phyloP scores from a whole-genome alignment of 2,329 filamentous ascomycete species.

The Knufia fluminis region DNA sequence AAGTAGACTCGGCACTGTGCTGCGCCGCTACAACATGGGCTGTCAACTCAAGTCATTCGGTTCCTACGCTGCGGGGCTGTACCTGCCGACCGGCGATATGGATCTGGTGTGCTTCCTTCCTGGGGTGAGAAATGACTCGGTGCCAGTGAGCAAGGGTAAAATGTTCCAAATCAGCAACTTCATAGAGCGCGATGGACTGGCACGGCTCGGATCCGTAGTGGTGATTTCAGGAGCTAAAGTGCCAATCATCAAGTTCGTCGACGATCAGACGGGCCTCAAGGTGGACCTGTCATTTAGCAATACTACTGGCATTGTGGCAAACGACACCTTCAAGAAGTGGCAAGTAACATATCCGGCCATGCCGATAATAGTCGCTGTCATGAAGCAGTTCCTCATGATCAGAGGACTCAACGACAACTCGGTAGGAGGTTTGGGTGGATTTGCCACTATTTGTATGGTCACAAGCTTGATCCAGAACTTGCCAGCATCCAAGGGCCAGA shows the following conservation, averaged over 20 bases:
- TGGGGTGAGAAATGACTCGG: constrained; percentile 32
- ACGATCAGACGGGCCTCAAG: constrained; percentile 65
- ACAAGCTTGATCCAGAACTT: constrained; percentile 78
- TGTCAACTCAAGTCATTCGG: constrained; percentile 65
- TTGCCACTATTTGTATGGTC: constrained; percentile 87
- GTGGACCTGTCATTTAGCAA: constrained; percentile 97
- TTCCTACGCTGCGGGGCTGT: constrained; percentile 82
- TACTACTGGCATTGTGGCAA: constrained; percentile 66
- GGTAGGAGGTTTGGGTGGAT: constrained; percentile 84
- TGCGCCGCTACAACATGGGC: constrained; percentile 50
- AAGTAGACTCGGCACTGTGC: constrained; percentile 52
- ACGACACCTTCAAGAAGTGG: constrained; percentile 73
- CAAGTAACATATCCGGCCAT: constrained; percentile 66
- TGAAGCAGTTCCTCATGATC: constrained; percentile 91
- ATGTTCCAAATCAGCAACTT: constrained; percentile 56
- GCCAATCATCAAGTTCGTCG: constrained; percentile 84
- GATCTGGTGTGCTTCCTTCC: constrained; percentile 71
- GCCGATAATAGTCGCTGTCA: constrained; percentile 72
- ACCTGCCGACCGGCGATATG: constrained; percentile 78
- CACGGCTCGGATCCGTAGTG: constrained; percentile 50
- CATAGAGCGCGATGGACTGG: constrained; percentile 49
- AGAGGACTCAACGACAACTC: constrained; percentile 84
- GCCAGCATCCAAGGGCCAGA: constrained; percentile 58
- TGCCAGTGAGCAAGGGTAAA: background rate
- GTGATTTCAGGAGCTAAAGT: constrained; percentile 70